Conservation (phyloP, 371 early-diverging fungal species). For the Mucor indicus region DNA sequence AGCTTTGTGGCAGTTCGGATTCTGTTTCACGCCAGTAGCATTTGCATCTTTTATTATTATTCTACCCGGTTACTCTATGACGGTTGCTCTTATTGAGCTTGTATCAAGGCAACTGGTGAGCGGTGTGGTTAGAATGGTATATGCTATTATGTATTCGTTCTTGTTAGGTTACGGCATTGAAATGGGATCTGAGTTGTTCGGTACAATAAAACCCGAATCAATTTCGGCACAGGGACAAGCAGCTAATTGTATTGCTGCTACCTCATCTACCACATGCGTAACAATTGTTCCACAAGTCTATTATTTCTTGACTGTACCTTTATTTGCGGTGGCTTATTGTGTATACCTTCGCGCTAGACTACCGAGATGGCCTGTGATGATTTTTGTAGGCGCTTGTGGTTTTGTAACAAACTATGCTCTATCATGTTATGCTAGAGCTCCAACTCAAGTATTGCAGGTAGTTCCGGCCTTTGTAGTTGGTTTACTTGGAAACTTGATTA, state of each 20-base stretch:
- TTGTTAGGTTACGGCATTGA: slow-evolving; percentile 77
- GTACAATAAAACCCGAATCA: slow-evolving; percentile 31
- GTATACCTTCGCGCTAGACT: slow-evolving; percentile 40
- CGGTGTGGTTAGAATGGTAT: slow-evolving; percentile 80
- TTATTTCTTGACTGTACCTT: slow-evolving; percentile 35
- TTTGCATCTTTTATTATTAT: slow-evolving; percentile 57
- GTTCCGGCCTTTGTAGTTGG: slow-evolving; percentile 58
- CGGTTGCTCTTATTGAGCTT: slow-evolving; percentile 76
- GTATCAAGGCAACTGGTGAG: slow-evolving; percentile 82
- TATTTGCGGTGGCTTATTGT: slow-evolving; percentile 45
- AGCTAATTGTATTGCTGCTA: slow-evolving; percentile 13
- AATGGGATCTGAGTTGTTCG: slow-evolving; percentile 61
- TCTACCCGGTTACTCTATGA: slow-evolving; percentile 73
- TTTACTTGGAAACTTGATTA: slow-evolving; percentile 50
- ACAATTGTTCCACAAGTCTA: slow-evolving; percentile 24
- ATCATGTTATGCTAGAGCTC: slow-evolving; percentile 44
- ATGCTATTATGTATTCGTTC: slow-evolving; percentile 76
- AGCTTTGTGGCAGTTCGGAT: slow-evolving; percentile 29
- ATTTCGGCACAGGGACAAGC: slow-evolving; percentile 12
- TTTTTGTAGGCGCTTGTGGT: slow-evolving; percentile 30
- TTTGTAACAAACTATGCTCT: slow-evolving; percentile 36
- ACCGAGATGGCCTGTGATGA: slow-evolving; percentile 40
- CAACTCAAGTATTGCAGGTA: slow-evolving; percentile 40
- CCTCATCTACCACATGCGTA: slow-evolving; percentile 21
- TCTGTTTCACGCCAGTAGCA: slow-evolving; percentile 51